A percentile compares a stretch with the other conserved stretches of the same genome.
Evolutionary conservation across 495 filamentous ascomycete genomes (phyloP).

Genomic region (Tuber umbilicatum): DNA sequence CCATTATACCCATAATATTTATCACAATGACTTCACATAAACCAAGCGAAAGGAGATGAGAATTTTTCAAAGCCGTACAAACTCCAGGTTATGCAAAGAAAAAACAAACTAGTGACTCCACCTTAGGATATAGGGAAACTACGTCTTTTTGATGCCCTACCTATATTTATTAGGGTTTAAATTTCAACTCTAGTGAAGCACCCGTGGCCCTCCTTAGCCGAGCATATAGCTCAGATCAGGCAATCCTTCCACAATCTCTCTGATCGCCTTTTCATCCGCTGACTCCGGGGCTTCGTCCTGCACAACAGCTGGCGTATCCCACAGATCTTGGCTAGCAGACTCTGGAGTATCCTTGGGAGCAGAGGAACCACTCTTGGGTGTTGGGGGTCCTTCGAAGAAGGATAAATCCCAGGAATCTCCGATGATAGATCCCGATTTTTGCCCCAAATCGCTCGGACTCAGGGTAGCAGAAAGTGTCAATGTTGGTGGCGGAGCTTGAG

Average conservation of each 20-base stretch:
- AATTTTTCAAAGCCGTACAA: background rate
- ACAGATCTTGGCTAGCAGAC: slow-evolving; percentile 24
- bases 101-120: background rate
- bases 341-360: background rate
- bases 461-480: background rate
- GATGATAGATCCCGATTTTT: background rate
- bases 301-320: slow-evolving; percentile 27
- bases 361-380: slow-evolving; percentile 9
- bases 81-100: background rate
- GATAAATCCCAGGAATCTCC: slow-evolving; percentile 40
- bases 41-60: background rate
- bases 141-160: background rate
- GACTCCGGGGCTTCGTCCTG: slow-evolving; percentile 22
- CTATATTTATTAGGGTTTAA: background rate
- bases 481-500: background rate
- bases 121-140: background rate
- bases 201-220: background rate
- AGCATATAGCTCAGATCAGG: slow-evolving; percentile 46
- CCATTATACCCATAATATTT: background rate
- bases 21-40: background rate
- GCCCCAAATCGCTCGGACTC: background rate
- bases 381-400: slow-evolving; percentile 31
- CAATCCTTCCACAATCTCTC: slow-evolving; percentile 40
- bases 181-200: background rate
- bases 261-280: slow-evolving; percentile 35